Evolutionary conservation across 345 rosid genomes (phyloP).

Genomic region (Euclidium syriacum): DNA sequence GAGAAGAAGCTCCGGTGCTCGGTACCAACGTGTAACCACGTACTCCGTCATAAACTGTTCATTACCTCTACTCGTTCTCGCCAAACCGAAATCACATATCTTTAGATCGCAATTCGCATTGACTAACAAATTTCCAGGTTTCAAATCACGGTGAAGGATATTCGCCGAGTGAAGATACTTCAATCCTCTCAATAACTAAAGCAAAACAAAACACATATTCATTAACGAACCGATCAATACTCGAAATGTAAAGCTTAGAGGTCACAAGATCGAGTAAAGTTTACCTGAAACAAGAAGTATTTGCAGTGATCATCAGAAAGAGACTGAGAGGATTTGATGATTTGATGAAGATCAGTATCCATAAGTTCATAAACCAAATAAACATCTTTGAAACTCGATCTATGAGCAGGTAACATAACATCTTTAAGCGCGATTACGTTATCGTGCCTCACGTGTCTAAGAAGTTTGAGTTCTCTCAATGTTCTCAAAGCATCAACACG

Average conservation of each 20-base stretch:
- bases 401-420: constrained; percentile 67
- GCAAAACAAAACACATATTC: not conserved
- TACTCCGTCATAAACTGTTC: constrained; percentile 87
- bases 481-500: constrained; percentile 60
- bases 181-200: constrained; percentile 72
- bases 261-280: not conserved
- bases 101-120: constrained; percentile 79
- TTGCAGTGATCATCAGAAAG: constrained; percentile 79
- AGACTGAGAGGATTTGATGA: constrained; percentile 65
- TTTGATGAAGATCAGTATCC: constrained; percentile 92
- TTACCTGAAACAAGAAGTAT: constrained; percentile 77
- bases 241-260: not conserved
- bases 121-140: constrained; percentile 85
- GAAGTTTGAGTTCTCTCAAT: constrained; percentile 71
- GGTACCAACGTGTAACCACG: constrained; percentile 90
- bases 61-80: constrained; percentile 61
- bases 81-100: constrained; percentile 85
- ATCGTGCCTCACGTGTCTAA: constrained; percentile 70
- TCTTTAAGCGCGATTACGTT: constrained; percentile 82
- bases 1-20: constrained; percentile 91
- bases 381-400: constrained; percentile 63
- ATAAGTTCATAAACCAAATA: constrained; percentile 88
- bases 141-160: constrained; percentile 83
- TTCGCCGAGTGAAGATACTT: constrained; percentile 93
- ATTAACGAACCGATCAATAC: constrained; percentile 4